phyloP scores from a whole-genome alignment of 2,329 filamentous ascomycete genomes.

The Ascochyta fabae region DNA sequence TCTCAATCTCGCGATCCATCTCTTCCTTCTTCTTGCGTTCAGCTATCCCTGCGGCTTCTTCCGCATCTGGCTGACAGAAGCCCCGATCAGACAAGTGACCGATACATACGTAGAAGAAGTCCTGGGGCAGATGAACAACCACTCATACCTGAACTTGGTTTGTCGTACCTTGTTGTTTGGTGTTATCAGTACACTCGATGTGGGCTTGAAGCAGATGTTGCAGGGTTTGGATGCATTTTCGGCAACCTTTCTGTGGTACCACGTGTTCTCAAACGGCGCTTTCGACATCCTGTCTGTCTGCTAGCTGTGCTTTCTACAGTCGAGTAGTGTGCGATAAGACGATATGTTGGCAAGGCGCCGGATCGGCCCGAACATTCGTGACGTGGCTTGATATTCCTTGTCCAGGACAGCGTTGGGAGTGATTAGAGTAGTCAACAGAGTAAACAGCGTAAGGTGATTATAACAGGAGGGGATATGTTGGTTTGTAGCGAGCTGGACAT shows the following conservation, averaged over 20 bases:
- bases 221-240: constrained; percentile 84
- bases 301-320: background rate
- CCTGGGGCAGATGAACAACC: constrained; percentile 53
- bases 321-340: background rate
- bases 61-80: constrained; percentile 76
- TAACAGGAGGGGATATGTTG: background rate
- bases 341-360: background rate
- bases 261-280: constrained; percentile 70
- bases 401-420: background rate
- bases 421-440: background rate
- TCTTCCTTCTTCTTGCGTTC: constrained; percentile 62
- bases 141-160: background rate
- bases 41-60: constrained; percentile 66
- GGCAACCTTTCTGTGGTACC: constrained; percentile 84
- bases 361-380: background rate
- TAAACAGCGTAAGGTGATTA: background rate
- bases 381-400: background rate
- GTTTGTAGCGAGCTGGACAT: background rate
- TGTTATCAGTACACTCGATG: constrained; percentile 84
- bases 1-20: constrained; percentile 56
- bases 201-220: constrained; percentile 90
- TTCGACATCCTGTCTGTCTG: constrained; percentile 1
- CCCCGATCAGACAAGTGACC: constrained; percentile 81
- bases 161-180: constrained; percentile 79
- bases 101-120: constrained; percentile 92